Conservation (phyloP, 768 basidiomycete species). For the Agrocybe chaxingu region DNA sequence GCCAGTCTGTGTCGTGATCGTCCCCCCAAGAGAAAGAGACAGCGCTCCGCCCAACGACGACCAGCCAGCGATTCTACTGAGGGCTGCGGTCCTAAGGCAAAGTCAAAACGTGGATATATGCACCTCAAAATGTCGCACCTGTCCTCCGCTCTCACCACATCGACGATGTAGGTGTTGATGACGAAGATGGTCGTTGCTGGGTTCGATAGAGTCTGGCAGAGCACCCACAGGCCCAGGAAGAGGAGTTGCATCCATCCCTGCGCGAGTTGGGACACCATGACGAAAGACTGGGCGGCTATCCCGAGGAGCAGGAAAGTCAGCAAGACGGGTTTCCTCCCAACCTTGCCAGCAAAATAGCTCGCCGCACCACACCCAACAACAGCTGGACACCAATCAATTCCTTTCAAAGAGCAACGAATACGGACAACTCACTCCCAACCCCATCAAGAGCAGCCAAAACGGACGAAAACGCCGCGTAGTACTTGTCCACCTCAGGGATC, state of each 20-base stretch:
- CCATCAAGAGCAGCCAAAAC: conserved; percentile 3
- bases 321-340: conserved; percentile 10
- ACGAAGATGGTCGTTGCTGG: background rate
- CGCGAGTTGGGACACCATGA: conserved; percentile 1
- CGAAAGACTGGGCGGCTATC: background rate
- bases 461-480: conserved; percentile 1
- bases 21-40: conserved; percentile 6
- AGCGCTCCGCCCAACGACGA: conserved; percentile 4
- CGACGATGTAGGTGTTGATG: conserved; percentile 8
- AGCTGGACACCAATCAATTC: background rate
- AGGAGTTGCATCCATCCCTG: conserved; percentile 7
- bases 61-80: conserved; percentile 10
- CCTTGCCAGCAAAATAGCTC: conserved; percentile 4
- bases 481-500: conserved; percentile 5
- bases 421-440: conserved; percentile 3
- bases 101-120: background rate
- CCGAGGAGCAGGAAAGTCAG: background rate
- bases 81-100: conserved; percentile 2
- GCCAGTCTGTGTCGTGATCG: conserved; percentile 4
- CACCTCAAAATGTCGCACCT: background rate
- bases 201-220: conserved; percentile 1
- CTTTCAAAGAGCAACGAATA: background rate
- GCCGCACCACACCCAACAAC: conserved; percentile 4
- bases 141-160: conserved; percentile 7
- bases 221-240: background rate